Evolutionary conservation across 371 early-diverging fungal species (phyloP), one percentile per base, ranked within the genome.

Genomic region (Gilbertella persicaria): DNA sequence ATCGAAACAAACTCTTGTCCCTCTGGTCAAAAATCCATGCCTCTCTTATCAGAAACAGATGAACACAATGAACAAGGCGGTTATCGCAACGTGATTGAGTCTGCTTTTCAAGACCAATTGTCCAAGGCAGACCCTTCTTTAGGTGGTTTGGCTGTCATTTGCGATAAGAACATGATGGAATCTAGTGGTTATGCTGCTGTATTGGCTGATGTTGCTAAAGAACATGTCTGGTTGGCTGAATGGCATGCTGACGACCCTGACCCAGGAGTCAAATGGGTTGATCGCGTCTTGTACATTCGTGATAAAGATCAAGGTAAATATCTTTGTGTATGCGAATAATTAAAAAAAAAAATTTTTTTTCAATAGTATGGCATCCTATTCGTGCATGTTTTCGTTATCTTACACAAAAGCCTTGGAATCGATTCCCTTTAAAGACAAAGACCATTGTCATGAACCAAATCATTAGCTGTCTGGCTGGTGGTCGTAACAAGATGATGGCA

Each of bases 1-100:
- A 89, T 95, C 41, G 96, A 95, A 65, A 94, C 96, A 42, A 94
- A 94, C 67, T 92, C 93, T 23, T 94, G 96, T 56, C 96, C 96
- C 1, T 91, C 92, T n/a, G 96, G 96, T 17, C 94, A 95, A 74
- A 94, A 93, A 57, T 92, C 93, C 10, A 95, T 95, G 96, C 96
- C 96, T 2, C 73, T 93, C 1, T 60, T 95, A n/a, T 82, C 85
- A 6, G 95, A 94, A 40, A 83, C 85, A 4, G 92, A 93, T 53
- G 89, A 88, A 41, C 65, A 75, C 24, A 79, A 76, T 48, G 85
- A 85, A 62, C 82, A 81, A 24, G 87, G 88, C 45, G 89, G 91
- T 2, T 94, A 93, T 61, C 84, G 91, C 23, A 55, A 81, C 24
- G 94, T 94, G 13, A 78, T 94, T 20, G 83, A 88, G 56, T 75